Percentiles rank a stretch among this genome's conserved stretches.
phyloP scores from a whole-genome alignment of 768 basidiomycete species.

The Suillus clintonianus region DNA sequence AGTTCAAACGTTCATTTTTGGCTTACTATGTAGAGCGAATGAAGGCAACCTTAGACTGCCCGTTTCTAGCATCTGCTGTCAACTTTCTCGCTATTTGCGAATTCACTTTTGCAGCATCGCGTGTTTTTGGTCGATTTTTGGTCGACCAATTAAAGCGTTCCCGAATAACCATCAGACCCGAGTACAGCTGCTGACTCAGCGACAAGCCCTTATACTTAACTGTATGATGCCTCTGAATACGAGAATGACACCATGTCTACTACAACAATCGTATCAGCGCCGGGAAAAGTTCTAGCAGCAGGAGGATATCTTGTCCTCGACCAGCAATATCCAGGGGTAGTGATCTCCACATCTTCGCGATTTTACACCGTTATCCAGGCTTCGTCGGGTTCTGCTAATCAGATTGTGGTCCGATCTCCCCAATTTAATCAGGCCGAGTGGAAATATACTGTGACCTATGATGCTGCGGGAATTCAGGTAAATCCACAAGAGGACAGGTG shows the following conservation, averaged over 20 bases:
- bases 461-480: conserved; percentile 29
- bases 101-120: background rate
- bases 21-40: background rate
- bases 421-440: conserved; percentile 86
- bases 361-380: conserved; percentile 82
- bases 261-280: conserved; percentile 80
- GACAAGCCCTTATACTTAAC: background rate
- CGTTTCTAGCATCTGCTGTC: background rate
- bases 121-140: background rate
- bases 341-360: conserved; percentile 89
- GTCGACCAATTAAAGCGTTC: background rate
- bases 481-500: conserved; percentile 24
- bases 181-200: conserved; percentile 29
- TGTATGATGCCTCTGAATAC: background rate
- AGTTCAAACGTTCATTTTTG: background rate
- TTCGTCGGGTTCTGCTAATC: conserved; percentile 26
- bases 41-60: background rate
- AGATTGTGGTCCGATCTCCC: conserved; percentile 81
- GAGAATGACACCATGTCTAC: conserved; percentile 37
- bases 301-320: conserved; percentile 98
- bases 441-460: conserved; percentile 58
- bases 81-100: background rate
- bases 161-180: background rate
- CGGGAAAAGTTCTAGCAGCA: conserved; percentile 93
- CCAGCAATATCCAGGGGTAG: conserved; percentile 79